These are phyloP conservation scores for Phlyctochytrium planicorne DNA, from an alignment of 192 early-diverging fungal species.

Conservation along the genomic window DNA sequence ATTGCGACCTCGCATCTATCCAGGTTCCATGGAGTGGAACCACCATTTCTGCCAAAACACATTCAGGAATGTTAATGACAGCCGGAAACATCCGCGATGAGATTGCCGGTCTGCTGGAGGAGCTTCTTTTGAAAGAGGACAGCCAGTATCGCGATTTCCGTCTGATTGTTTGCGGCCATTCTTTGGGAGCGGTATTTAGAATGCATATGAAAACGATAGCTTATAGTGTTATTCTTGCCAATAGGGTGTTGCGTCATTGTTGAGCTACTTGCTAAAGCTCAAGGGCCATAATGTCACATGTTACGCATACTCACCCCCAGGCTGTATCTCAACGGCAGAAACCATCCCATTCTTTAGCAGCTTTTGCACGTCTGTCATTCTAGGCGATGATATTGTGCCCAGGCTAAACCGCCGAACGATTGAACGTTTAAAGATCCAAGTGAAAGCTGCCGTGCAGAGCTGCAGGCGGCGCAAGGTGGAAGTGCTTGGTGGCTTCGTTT, in stretches of 20 bases:
- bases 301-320: conserved; percentile 44
- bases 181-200: conserved; percentile 40
- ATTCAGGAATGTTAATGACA: conserved; percentile 32
- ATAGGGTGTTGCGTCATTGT: conserved; percentile 42
- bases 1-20: conserved; percentile 38
- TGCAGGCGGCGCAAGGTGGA: conserved; percentile 41
- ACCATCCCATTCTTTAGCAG: conserved; percentile 35
- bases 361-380: conserved; percentile 47
- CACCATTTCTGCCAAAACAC: conserved; percentile 10
- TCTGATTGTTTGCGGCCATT: conserved; percentile 44
- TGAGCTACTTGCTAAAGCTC: conserved; percentile 37
- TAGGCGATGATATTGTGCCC: conserved; percentile 44
- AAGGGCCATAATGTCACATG: conserved; percentile 20
- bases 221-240: neutral
- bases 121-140: conserved; percentile 15
- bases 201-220: conserved; percentile 1
- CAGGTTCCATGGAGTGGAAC: conserved; percentile 11
- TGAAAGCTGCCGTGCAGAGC: conserved; percentile 14
- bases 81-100: conserved; percentile 38
- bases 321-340: conserved; percentile 38
- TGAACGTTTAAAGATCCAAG: conserved; percentile 36
- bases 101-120: conserved; percentile 31
- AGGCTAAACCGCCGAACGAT: conserved; percentile 42
- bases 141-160: conserved; percentile 32
- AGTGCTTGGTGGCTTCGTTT: conserved; percentile 33